Evolutionary conservation across 2,329 filamentous ascomycete genomes (phyloP).

Genomic region (Phaeosphaeriaceae sp.): DNA sequence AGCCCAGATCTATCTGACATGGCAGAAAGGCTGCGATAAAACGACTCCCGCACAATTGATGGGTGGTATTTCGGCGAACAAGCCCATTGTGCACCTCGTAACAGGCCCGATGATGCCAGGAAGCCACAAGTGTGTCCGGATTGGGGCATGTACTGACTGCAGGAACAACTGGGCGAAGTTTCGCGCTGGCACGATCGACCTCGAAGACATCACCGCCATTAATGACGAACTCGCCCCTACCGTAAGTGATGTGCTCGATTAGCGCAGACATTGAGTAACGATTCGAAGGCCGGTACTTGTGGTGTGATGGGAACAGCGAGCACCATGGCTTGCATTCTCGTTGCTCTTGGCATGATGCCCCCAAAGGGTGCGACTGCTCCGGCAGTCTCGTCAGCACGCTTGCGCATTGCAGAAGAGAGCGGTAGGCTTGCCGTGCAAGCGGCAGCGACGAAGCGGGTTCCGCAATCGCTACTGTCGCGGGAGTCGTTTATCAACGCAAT

Average conservation of each 20-base stretch:
- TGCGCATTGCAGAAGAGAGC: slow-evolving; percentile 64
- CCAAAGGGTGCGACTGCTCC: slow-evolving; percentile 61
- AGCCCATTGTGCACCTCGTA: slow-evolving; percentile 72
- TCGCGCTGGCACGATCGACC: slow-evolving; percentile 70
- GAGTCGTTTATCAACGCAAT: slow-evolving; percentile 60
- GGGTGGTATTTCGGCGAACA: slow-evolving; percentile 78
- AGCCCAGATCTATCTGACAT: no score
- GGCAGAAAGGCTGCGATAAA: slow-evolving; percentile 71
- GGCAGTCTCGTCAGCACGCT: slow-evolving; percentile 60
- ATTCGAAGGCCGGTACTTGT: slow-evolving; percentile 57
- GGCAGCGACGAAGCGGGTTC: slow-evolving; percentile 49
- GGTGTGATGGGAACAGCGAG: slow-evolving; percentile 67
- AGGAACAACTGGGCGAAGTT: slow-evolving; percentile 77
- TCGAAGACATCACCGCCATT: slow-evolving; percentile 74
- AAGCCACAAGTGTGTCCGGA: slow-evolving; percentile 67
- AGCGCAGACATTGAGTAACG: slow-evolving; percentile 4
- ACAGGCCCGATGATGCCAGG: slow-evolving; percentile 81
- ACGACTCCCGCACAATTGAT: slow-evolving; percentile 77
- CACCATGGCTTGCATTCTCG: slow-evolving; percentile 64
- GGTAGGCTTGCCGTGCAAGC: slow-evolving; percentile 58
- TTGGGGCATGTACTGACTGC: slow-evolving; percentile 79
- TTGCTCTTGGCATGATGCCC: slow-evolving; percentile 62
- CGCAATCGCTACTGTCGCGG: slow-evolving; percentile 55
- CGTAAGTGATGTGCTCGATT: slow-evolving; percentile 48
- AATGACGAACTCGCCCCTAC: slow-evolving; percentile 79